Conservation (phyloP, 2,329 filamentous ascomycete genomes). For the Dactylellina sp. region DNA sequence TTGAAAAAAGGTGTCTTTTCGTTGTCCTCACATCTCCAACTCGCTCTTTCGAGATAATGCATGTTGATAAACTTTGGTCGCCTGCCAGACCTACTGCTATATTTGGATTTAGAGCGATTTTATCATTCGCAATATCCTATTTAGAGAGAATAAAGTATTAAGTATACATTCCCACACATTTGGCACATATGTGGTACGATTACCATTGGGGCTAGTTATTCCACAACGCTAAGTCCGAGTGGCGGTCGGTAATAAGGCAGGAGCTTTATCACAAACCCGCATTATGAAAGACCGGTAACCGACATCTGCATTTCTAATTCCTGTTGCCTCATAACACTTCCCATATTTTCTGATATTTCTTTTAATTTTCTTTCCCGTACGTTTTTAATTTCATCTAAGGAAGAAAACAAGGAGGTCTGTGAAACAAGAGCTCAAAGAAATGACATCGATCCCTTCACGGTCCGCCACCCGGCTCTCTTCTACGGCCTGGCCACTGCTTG, state of each 20-base stretch:
- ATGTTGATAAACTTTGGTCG: conserved; percentile 22
- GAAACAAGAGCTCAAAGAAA: not conserved
- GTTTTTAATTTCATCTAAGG: too few species aligned
- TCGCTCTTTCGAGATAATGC: conserved; percentile 27
- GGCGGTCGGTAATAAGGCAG: conserved; percentile 33
- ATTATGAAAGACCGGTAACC: not conserved
- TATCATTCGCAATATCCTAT: not conserved
- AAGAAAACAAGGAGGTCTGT: too few species aligned
- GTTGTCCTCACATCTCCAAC: conserved; percentile 8
- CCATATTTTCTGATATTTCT: too few species aligned
- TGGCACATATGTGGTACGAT: too few species aligned
- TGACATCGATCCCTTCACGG: conserved; percentile 48
- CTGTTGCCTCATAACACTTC: not conserved
- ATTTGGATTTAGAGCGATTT: conserved; percentile 28
- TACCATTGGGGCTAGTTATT: too few species aligned
- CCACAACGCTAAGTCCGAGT: conserved; percentile 41
- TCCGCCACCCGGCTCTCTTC: conserved; percentile 43
- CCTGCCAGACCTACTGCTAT: conserved; percentile 2
- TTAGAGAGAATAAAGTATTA: too few species aligned
- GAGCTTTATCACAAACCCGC: not conserved
- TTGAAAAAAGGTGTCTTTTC: conserved; percentile 44
- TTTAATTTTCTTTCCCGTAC: too few species aligned
- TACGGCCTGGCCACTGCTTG: conserved; percentile 30
- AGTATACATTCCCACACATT: too few species aligned
- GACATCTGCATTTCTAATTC: not conserved